These are phyloP conservation scores for Keithomyces neogunnii DNA, from an alignment of 2,329 filamentous ascomycete species.

Conservation along the genomic window DNA sequence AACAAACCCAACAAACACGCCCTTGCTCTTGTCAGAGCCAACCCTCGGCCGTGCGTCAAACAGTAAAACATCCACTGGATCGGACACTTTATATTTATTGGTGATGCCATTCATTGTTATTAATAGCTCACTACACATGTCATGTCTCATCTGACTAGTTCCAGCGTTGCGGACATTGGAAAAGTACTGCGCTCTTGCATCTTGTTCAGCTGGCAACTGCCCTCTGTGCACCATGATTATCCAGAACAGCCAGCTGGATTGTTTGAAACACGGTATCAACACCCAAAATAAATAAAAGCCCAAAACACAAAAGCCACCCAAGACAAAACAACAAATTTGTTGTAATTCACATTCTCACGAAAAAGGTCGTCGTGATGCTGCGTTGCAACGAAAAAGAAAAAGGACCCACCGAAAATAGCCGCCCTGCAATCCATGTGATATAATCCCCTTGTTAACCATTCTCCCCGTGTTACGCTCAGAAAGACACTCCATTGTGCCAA, in stretches of 20 bases:
- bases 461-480: background rate
- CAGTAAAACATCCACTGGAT: too few relatives aligned
- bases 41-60: too few relatives aligned
- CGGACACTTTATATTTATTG: background rate
- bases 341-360: background rate
- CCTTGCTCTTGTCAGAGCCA: too few relatives aligned
- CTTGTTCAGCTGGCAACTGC: background rate
- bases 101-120: background rate
- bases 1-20: too few relatives aligned
- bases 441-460: background rate
- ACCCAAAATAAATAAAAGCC: background rate
- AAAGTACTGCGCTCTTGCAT: background rate
- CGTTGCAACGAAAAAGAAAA: background rate
- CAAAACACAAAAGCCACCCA: background rate
- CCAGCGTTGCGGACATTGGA: background rate
- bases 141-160: constrained; percentile 2
- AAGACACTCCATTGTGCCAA: too few relatives aligned
- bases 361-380: background rate
- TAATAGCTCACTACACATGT: background rate
- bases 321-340: background rate
- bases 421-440: background rate
- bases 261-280: too few relatives aligned
- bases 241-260: too few relatives aligned
- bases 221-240: background rate
- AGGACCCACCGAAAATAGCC: background rate